Conservation (phyloP, 1,284 basidiomycete species). For the Ustilago loliicola region DNA sequence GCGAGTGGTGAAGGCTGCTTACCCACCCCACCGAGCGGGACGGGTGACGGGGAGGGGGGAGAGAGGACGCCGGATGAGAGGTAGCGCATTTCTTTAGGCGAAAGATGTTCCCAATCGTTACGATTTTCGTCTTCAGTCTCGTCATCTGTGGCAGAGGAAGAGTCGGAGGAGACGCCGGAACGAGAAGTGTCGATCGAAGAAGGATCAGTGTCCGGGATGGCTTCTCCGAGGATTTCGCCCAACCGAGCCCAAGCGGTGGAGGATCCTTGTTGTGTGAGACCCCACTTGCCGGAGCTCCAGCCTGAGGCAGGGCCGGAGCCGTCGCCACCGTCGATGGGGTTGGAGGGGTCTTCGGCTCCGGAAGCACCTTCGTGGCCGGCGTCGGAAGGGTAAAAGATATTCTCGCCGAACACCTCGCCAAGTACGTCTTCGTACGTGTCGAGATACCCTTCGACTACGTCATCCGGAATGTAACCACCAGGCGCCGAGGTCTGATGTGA, state of each 20-base stretch:
- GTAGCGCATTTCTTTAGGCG: constrained; percentile 66
- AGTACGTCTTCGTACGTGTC: constrained; percentile 75
- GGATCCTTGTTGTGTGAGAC: constrained; percentile 56
- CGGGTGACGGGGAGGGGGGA: constrained; percentile 42
- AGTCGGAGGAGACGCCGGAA: background rate
- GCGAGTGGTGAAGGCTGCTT: constrained; percentile 40
- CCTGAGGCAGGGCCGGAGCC: constrained; percentile 24
- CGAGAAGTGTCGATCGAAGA: constrained; percentile 22
- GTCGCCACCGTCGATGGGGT: constrained; percentile 13
- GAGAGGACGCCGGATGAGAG: constrained; percentile 49
- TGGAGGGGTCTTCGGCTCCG: constrained; percentile 4
- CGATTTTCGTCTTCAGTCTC: constrained; percentile 55
- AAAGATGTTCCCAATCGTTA: constrained; percentile 67
- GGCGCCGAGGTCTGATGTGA: constrained; percentile 68
- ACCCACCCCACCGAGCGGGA: constrained; percentile 29
- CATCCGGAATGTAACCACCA: constrained; percentile 73
- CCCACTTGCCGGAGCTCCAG: constrained; percentile 62
- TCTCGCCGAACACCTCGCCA: constrained; percentile 72
- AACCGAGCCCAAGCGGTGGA: constrained; percentile 64
- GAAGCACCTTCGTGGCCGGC: constrained; percentile 13
- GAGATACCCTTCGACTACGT: constrained; percentile 73
- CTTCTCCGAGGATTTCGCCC: constrained; percentile 63
- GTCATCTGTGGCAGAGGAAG: constrained; percentile 18
- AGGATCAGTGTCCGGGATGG: constrained; percentile 22
- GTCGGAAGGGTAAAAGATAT: constrained; percentile 39